Evolutionary conservation across 805 yeast species (phyloP).

Genomic region (Metschnikowia aberdeeniae): DNA sequence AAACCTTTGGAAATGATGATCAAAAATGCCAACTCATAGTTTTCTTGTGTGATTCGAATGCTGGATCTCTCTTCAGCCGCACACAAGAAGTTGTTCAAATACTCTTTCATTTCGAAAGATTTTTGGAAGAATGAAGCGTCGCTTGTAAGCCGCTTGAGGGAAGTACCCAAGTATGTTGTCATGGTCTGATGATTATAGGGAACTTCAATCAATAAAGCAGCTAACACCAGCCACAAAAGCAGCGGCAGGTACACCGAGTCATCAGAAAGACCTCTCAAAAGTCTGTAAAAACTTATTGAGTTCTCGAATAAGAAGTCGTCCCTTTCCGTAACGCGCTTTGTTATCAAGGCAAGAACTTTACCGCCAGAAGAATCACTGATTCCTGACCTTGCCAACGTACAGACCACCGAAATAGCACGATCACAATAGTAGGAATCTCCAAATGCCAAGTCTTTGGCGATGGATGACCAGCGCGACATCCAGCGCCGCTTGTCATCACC

Average conservation of each 20-base stretch:
- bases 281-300: conserved; percentile 43
- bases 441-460: conserved; percentile 61
- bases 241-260: conserved; percentile 45
- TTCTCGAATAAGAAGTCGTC: conserved; percentile 35
- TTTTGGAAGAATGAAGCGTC: conserved; percentile 25
- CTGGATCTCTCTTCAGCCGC: conserved; percentile 42
- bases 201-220: conserved; percentile 9
- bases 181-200: conserved; percentile 15
- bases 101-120: conserved; percentile 28
- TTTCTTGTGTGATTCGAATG: conserved; percentile 37
- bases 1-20: conserved; percentile 53
- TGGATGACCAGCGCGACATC: conserved; percentile 63
- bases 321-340: conserved; percentile 14
- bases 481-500: conserved; percentile 49
- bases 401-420: conserved; percentile 64
- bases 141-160: conserved; percentile 22
- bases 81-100: conserved; percentile 39
- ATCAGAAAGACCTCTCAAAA: conserved; percentile 46
- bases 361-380: conserved; percentile 51
- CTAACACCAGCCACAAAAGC: conserved; percentile 43
- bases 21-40: conserved; percentile 50
- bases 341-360: conserved; percentile 25
- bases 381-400: conserved; percentile 62
- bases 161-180: conserved; percentile 22
- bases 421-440: conserved; percentile 57